Conservation (phyloP, 768 basidiomycete genomes). For the Rhodotorula paludigena region DNA sequence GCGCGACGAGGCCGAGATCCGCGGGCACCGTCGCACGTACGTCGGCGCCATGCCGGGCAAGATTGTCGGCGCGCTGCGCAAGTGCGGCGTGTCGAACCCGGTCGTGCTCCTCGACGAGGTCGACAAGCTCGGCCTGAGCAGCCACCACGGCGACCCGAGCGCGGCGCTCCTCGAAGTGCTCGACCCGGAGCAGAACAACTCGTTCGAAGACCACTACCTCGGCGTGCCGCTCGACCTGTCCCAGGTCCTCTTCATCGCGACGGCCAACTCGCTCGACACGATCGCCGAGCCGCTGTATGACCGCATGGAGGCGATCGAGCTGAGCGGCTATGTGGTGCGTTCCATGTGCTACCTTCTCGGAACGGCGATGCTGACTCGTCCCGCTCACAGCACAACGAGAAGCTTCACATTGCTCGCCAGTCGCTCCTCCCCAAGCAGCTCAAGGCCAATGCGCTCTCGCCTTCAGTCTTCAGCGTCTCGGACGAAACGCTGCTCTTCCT, state of each 20-base stretch:
- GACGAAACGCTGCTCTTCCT: slow-evolving; percentile 62
- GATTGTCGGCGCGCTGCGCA: slow-evolving; percentile 78
- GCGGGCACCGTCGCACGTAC: slow-evolving; percentile 77
- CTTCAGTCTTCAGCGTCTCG: slow-evolving; percentile 61
- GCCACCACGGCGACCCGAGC: slow-evolving; percentile 79
- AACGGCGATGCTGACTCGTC: slow-evolving; percentile 56
- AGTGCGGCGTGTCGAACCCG: slow-evolving; percentile 72
- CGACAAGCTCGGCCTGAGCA: slow-evolving; percentile 63
- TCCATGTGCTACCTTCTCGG: slow-evolving; percentile 44
- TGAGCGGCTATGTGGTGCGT: slow-evolving; percentile 54
- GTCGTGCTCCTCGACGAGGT: slow-evolving; percentile 85
- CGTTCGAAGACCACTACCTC: slow-evolving; percentile 75
- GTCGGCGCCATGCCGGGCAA: slow-evolving; percentile 52
- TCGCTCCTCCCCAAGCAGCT: slow-evolving; percentile 89
- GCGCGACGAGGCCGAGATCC: slow-evolving; percentile 81
- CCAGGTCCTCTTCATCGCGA: slow-evolving; percentile 75
- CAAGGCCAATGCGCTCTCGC: slow-evolving; percentile 65
- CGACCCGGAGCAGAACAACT: slow-evolving; percentile 53
- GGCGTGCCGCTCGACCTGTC: slow-evolving; percentile 55
- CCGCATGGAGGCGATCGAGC: slow-evolving; percentile 78
- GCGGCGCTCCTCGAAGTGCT: slow-evolving; percentile 87
- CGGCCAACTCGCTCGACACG: slow-evolving; percentile 81
- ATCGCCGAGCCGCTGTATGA: slow-evolving; percentile 83
- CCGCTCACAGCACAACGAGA: slow-evolving; percentile 60
- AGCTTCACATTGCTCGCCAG: slow-evolving; percentile 76